A percentile compares a stretch with the other conserved stretches of the same genome.
Conservation (phyloP, 1,284 basidiomycete species). For the Mycosarcoma mackinlayi region DNA sequence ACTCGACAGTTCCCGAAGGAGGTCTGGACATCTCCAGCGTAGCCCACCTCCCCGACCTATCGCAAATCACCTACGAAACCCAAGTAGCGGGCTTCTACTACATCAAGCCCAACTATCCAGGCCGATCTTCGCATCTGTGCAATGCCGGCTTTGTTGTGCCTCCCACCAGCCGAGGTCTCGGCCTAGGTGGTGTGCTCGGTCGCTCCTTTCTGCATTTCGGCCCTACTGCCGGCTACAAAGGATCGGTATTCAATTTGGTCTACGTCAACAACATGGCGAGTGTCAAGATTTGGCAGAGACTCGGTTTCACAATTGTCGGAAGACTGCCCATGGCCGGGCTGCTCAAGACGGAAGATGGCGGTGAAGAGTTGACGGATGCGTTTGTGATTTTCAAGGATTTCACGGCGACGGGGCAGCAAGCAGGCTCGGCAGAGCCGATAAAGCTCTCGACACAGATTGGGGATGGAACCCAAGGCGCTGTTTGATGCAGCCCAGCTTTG, state of each 20-base stretch:
- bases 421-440: slow-evolving; percentile 6
- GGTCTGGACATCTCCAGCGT: slow-evolving; percentile 15
- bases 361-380: slow-evolving; percentile 87
- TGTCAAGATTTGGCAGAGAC: slow-evolving; percentile 83
- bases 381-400: slow-evolving; percentile 87
- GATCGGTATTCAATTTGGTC: slow-evolving; percentile 92
- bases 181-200: slow-evolving; percentile 80
- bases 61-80: slow-evolving; percentile 11
- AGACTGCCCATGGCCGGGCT: slow-evolving; percentile 85
- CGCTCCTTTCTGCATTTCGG: slow-evolving; percentile 84
- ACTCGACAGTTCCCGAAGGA: slow-evolving; percentile 1
- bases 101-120: slow-evolving; percentile 69
- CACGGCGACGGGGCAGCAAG: slow-evolving; percentile 28
- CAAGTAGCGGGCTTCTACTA: slow-evolving; percentile 78
- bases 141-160: slow-evolving; percentile 91
- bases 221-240: slow-evolving; percentile 75
- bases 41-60: slow-evolving; percentile 10
- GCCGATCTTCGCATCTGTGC: slow-evolving; percentile 90
- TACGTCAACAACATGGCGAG: slow-evolving; percentile 83
- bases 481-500: too few relatives aligned
- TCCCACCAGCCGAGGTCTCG: slow-evolving; percentile 75
- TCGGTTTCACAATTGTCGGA: slow-evolving; percentile 85
- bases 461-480: slow-evolving; percentile 20
- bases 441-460: slow-evolving; percentile 4
- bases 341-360: slow-evolving; percentile 72